Base-by-base conservation (phyloP, 106 monocot species). In the Xerophyta viscosa region DNA sequence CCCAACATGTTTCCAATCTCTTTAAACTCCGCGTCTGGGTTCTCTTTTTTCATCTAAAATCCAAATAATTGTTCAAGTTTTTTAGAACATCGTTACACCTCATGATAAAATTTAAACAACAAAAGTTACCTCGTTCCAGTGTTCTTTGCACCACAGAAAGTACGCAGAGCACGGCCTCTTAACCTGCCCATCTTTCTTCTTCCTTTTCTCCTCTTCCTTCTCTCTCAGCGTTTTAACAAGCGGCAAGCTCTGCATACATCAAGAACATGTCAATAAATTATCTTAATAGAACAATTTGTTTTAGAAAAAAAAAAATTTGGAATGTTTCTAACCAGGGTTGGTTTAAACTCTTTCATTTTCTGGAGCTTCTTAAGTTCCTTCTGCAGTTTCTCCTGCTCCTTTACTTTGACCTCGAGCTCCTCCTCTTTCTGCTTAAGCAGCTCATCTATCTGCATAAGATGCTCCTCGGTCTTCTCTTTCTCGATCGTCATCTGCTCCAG, bases 101-200 rank as follows among this genome's bases (percentile, higher is more conserved):
- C 28, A 1, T 3, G 3, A 37, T 15, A 19, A 27, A 2, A 15
- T 3, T 13, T 6, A 17, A 29, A 27, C 27, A 31, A 18, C 7
- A 4, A 18, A 31, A 8, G 23, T 52, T 29, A 81, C 85, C 86
- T 77, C 77, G 14, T 62, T 78, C 93, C 87, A 93, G 31, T 87
- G 83, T 53, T 93, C 87, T 63, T 77, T 93, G 69, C 68, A 84
- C 80, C 71, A 93, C 15, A 66, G 62, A 7, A 81, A 27, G 56
- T 93, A 93, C 1, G 87, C 71, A 0, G 87, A 63, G 49, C 71
- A 72, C 4, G 87, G 93, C 72, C 84, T 88, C 74, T 88, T 93
- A 48, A 69, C 64, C 0, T 25, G 10, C 14, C 47, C 31, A 44
- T 51, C 61, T 37, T 70, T 84, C 63, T 62, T 83, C 60, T 77